A percentile compares a stretch with the other conserved stretches of the same genome.
These are phyloP conservation scores for Coccomyxa sp. DNA, from an alignment of 139 green algal genomes.

Conservation along the genomic window DNA sequence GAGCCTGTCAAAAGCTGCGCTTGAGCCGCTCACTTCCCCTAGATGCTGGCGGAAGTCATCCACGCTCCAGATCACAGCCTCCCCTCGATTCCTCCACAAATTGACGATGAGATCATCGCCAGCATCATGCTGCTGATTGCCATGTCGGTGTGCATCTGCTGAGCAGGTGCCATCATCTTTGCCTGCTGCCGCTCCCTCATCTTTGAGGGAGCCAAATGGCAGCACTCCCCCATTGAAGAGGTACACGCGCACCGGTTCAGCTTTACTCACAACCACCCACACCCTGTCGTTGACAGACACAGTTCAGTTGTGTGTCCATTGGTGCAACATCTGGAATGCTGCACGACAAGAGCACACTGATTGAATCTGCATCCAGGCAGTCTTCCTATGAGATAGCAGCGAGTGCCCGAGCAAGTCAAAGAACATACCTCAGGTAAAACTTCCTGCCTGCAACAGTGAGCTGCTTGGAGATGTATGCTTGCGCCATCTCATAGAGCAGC, in stretches of 20 bases:
- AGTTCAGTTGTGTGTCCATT: no score
- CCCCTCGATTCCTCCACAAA: slow-evolving; percentile 36
- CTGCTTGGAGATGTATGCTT: slow-evolving; percentile 51
- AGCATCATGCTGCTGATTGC: background rate
- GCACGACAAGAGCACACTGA: background rate
- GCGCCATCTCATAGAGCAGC: slow-evolving; percentile 34
- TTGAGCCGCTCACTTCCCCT: background rate
- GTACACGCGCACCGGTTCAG: slow-evolving; percentile 42
- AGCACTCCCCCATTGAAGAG: slow-evolving; percentile 54
- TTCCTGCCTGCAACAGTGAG: slow-evolving; percentile 32
- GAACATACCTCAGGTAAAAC: slow-evolving; percentile 46
- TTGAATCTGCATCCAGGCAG: background rate
- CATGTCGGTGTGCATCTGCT: background rate
- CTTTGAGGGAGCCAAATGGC: slow-evolving; percentile 41
- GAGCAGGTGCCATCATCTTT: background rate
- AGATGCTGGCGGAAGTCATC: slow-evolving; percentile 39
- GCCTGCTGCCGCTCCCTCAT: background rate
- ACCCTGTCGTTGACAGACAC: slow-evolving; percentile 28
- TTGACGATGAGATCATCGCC: slow-evolving; percentile 54
- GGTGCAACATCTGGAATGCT: background rate
- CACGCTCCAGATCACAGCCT: slow-evolving; percentile 45
- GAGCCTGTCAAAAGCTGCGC: slow-evolving; percentile 17
- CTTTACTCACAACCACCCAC: slow-evolving; percentile 53
- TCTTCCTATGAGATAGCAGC: background rate
- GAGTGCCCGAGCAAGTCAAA: background rate